Conservation (phyloP, 306 rosid species). For the Fragaria iinumae region DNA sequence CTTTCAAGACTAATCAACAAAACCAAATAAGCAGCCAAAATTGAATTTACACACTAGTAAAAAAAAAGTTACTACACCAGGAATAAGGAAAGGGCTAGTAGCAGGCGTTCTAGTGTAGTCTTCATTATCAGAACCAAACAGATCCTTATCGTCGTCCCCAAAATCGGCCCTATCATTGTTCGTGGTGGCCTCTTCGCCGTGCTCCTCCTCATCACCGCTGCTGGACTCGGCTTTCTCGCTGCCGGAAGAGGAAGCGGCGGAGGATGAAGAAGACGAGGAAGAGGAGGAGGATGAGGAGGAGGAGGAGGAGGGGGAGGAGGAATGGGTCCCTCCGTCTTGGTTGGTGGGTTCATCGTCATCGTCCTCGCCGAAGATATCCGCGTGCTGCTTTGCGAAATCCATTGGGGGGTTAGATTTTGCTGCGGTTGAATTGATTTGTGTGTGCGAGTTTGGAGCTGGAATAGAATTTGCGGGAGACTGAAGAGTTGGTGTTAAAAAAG, state of each 20-base stretch:
- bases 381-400: conserved; percentile 74
- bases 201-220: conserved; percentile 52
- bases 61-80: conserved; percentile 47
- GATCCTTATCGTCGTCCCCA: conserved; percentile 63
- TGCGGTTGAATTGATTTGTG: background rate
- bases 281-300: conserved; percentile 42
- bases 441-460: background rate
- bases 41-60: no score
- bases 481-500: background rate
- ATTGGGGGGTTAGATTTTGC: conserved; percentile 22
- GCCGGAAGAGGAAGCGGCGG: conserved; percentile 55
- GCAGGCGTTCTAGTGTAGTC: conserved; percentile 77
- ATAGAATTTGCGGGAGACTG: conserved; percentile 9
- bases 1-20: background rate
- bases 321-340: conserved; percentile 50
- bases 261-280: conserved; percentile 29
- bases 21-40: background rate
- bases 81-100: conserved; percentile 64
- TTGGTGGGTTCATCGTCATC: conserved; percentile 35
- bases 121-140: conserved; percentile 87
- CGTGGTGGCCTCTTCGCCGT: conserved; percentile 51
- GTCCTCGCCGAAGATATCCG: conserved; percentile 64
- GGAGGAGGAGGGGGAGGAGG: conserved; percentile 53
- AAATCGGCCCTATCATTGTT: conserved; percentile 18
- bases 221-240: conserved; percentile 42